Percentiles rank a stretch among this genome's conserved stretches.
Evolutionary conservation across 192 early-diverging fungal species (phyloP).

Genomic region (Helicostylum pulchrum): DNA sequence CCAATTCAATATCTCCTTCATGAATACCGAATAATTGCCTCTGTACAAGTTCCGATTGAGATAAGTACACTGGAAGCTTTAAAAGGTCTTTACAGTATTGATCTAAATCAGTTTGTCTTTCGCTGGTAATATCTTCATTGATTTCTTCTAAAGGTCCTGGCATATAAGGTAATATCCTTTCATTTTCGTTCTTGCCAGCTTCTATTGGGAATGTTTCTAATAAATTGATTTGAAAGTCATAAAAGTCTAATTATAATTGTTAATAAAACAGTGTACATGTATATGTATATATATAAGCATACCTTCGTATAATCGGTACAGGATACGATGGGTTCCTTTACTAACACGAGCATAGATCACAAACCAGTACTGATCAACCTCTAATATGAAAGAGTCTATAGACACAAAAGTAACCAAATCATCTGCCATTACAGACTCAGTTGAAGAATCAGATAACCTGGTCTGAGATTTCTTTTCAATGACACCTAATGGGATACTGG

Average conservation of each 20-base stretch:
- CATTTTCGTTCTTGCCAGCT: conserved; percentile 48
- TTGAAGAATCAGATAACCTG: not conserved
- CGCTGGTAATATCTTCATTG: conserved; percentile 57
- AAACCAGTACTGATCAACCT: conserved; percentile 71
- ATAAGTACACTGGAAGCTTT: conserved; percentile 46
- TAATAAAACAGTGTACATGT: not conserved
- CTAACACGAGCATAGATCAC: conserved; percentile 54
- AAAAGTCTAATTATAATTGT: conserved; percentile 51
- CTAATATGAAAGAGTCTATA: conserved; percentile 64
- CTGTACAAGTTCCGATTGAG: conserved; percentile 37
- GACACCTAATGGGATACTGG: conserved; percentile 30
- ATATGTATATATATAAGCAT: not conserved
- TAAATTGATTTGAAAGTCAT: conserved; percentile 68
- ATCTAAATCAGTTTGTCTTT: conserved; percentile 56
- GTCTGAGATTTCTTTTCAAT: not conserved
- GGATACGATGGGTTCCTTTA: conserved; percentile 56
- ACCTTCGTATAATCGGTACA: conserved; percentile 72
- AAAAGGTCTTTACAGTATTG: conserved; percentile 59
- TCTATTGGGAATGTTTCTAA: conserved; percentile 61
- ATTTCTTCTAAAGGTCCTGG: conserved; percentile 61
- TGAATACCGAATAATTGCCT: conserved; percentile 40
- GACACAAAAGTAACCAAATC: conserved; percentile 44
- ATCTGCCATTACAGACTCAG: not conserved
- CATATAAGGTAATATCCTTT: conserved; percentile 61
- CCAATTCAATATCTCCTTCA: conserved; percentile 49